Evolutionary conservation across 495 filamentous ascomycete species (phyloP).

Genomic region (Xylaria scruposa): DNA sequence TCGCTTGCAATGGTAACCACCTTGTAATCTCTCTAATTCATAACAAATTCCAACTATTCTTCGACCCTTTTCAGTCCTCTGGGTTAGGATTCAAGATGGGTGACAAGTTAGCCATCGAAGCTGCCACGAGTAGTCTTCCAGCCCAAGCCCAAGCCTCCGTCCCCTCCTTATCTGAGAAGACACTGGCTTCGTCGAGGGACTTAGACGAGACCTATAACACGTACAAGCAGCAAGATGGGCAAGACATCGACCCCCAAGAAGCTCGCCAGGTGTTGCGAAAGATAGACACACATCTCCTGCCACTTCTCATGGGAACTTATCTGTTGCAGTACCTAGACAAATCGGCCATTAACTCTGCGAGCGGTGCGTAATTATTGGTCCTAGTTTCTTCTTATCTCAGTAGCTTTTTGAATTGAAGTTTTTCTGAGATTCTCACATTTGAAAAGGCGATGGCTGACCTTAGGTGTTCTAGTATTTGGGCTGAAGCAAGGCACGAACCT

Average conservation of each 20-base stretch:
- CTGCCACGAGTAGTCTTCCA: not conserved
- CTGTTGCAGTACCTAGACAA: slow-evolving; percentile 67
- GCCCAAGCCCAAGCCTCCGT: not conserved
- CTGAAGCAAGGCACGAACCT: slow-evolving; percentile 59
- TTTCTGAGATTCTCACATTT: not conserved
- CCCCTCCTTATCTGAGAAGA: not conserved
- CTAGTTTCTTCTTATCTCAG: not conserved
- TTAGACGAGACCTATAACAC: slow-evolving; percentile 56
- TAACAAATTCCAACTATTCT: not conserved
- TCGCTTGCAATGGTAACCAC: not conserved
- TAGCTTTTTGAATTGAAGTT: not conserved
- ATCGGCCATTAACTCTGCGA: slow-evolving; percentile 65
- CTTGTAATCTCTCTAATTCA: not conserved
- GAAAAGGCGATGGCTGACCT: not conserved
- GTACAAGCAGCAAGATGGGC: slow-evolving; percentile 48
- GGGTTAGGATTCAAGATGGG: not conserved
- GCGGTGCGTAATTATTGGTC: slow-evolving; percentile 20
- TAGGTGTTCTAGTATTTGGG: slow-evolving; percentile 52
- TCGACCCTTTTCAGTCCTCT: not conserved
- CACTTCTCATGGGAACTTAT: slow-evolving; percentile 63
- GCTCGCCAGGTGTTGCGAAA: slow-evolving; percentile 58
- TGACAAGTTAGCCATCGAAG: slow-evolving; percentile 4
- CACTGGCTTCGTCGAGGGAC: slow-evolving; percentile 39
- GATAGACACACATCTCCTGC: slow-evolving; percentile 62
- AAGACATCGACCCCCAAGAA: slow-evolving; percentile 50